Conservation (phyloP, 257 asterid genomes). For the Penstemon eatonii region DNA sequence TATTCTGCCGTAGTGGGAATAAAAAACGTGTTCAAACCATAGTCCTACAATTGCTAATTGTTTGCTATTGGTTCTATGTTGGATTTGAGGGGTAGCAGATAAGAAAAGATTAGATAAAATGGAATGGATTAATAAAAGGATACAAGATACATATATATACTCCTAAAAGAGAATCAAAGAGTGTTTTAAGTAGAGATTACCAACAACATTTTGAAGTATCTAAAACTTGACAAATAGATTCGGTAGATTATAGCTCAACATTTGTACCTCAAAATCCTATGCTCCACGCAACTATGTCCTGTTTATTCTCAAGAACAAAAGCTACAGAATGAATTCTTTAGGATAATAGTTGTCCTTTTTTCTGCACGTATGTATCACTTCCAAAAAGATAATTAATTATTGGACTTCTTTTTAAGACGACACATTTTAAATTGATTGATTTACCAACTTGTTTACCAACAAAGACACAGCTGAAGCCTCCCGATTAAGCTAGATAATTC, state of each 20-base stretch:
- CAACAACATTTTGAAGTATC: constrained; percentile 23
- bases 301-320: constrained; percentile 24
- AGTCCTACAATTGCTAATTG: constrained; percentile 4
- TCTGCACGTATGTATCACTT: constrained; percentile 9
- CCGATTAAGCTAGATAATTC: no score
- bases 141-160: background rate
- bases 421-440: no score
- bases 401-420: no score
- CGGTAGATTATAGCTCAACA: background rate
- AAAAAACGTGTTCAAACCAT: constrained; percentile 19
- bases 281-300: constrained; percentile 23
- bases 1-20: constrained; percentile 33
- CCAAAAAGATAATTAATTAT: background rate
- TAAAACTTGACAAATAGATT: constrained; percentile 17
- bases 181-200: constrained; percentile 25
- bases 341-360: constrained; percentile 2
- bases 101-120: constrained; percentile 27
- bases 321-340: constrained; percentile 26
- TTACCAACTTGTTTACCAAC: no score
- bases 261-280: constrained; percentile 10
- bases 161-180: constrained; percentile 15
- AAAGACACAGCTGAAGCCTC: no score
- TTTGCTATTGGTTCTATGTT: background rate
- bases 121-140: constrained; percentile 18
- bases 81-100: constrained; percentile 12